phyloP scores from a whole-genome alignment of 768 basidiomycete genomes.

The Inosperma sp. region DNA sequence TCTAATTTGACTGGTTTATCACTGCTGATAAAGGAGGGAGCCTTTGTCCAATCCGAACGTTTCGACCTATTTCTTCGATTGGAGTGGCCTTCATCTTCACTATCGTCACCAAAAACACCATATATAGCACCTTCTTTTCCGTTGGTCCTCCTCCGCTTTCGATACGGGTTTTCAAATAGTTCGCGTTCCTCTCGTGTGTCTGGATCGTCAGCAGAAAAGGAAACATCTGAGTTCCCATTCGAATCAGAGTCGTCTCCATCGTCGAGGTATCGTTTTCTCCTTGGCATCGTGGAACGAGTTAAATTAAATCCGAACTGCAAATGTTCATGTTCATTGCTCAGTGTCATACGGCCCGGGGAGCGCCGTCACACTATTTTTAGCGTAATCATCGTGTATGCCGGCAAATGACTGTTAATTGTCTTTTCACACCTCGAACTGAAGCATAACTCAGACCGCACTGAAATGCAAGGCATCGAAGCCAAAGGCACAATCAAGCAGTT shows the following conservation, averaged over 20 bases:
- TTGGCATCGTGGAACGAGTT: constrained; percentile 71
- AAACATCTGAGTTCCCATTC: constrained; percentile 52
- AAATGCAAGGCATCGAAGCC: too few relatives aligned
- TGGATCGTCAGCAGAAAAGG: constrained; percentile 46
- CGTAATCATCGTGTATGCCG: too few relatives aligned
- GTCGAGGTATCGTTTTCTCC: constrained; percentile 70
- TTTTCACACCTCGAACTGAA: too few relatives aligned
- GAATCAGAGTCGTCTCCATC: constrained; percentile 75
- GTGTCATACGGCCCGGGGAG: too few relatives aligned
- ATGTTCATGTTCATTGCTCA: too few relatives aligned
- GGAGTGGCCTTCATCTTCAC: constrained; percentile 52
- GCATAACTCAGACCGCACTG: too few relatives aligned
- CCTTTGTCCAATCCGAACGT: constrained; percentile 61
- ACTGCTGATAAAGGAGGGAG: constrained; percentile 68
- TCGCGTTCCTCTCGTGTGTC: constrained; percentile 69
- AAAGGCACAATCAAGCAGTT: too few relatives aligned
- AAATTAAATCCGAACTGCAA: too few relatives aligned
- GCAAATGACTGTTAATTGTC: too few relatives aligned
- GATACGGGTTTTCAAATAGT: constrained; percentile 74
- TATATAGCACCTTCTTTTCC: constrained; percentile 73
- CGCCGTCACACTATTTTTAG: too few relatives aligned
- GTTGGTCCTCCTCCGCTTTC: constrained; percentile 61
- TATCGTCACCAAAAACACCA: constrained; percentile 69
- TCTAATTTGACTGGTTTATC: constrained; percentile 47
- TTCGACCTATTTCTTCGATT: constrained; percentile 18